Base-by-base conservation (phyloP, 1,139 yeast genomes). In the Yamadazyma triangularis region DNA sequence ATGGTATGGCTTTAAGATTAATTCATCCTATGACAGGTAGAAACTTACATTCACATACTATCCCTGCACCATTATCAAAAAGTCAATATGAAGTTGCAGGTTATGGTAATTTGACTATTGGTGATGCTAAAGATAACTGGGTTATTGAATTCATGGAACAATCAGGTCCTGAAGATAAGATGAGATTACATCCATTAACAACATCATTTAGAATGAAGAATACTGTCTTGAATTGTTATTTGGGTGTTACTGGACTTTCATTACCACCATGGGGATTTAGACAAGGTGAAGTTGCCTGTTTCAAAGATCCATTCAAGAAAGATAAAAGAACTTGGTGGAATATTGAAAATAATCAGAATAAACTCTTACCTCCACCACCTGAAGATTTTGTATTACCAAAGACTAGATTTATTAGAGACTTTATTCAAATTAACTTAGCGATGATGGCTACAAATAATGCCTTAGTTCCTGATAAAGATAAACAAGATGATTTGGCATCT, bases 391-490 rank as follows among this genome's bases (percentile, higher is more conserved):
- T 70, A 50, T 70, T 84, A 49, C 96, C 97, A 47, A 82, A 72
- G 54, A 82, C 96, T 19, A 76, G 73, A 50, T 93, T 93, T 62
- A 53, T 87, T 50, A 79, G 86, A 47, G 97, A 91, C 64, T 93
- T 93, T 46, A 67, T 93, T 44, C 96, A 88, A 61, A 69, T 93
- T 49, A 91, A 91, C 58, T 77, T 88, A 53, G 98, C 97, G 14
- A 93, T 91, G 96, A 88, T 89, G 96, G 96, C 96, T 15, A 86
- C 97, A 27, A 93, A 93, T 66, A 93, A 93, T 51, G 97, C 96
- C 3, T 74, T 91, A 52, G 79, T 91, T 35, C 97, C 98, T 22
- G 98, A 91, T 51, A 59, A 72, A 12, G 98, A 93, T 47, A 89
- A 91, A 61, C 79, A 76, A 48, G 99, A 93, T 55, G 89, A 82